Evolutionary conservation across 257 asterid genomes (phyloP).

Genomic region (Primulina huaijiensis): DNA sequence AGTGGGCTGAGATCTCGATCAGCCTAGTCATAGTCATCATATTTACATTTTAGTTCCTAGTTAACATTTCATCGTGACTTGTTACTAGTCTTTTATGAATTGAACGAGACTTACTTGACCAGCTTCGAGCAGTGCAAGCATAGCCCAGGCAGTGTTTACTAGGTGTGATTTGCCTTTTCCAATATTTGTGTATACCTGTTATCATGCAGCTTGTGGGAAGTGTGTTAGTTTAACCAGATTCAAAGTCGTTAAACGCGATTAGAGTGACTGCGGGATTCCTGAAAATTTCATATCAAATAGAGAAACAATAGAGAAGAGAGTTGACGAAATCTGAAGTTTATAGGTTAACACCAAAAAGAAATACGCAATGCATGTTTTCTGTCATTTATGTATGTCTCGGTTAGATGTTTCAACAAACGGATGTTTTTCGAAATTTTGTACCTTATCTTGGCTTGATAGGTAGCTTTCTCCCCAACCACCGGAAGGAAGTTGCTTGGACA

Average conservation of each 20-base stretch:
- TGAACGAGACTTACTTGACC: conserved; percentile 49
- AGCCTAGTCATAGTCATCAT: conserved; percentile 33
- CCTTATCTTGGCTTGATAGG: conserved; percentile 64
- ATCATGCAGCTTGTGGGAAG: neutral
- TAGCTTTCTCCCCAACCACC: conserved; percentile 91
- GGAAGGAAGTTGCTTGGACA: conserved; percentile 60
- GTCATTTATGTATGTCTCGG: too few species aligned
- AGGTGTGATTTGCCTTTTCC: conserved; percentile 44
- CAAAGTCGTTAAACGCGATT: too few species aligned
- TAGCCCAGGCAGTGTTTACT: conserved; percentile 75
- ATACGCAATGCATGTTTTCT: too few species aligned
- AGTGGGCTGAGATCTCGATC: conserved; percentile 54
- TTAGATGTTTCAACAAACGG: neutral
- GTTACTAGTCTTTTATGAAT: neutral
- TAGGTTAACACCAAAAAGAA: neutral
- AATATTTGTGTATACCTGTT: conserved; percentile 57
- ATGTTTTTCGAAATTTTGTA: neutral
- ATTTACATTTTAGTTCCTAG: neutral
- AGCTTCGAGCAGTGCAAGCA: conserved; percentile 65
- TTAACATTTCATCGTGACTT: neutral
- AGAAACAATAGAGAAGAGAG: too few species aligned
- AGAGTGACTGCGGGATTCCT: too few species aligned
- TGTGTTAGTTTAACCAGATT: neutral
- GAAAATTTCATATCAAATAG: too few species aligned
- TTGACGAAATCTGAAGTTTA: too few species aligned